A percentile compares a stretch with the other conserved stretches of the same genome.
phyloP scores from a whole-genome alignment of 305 asterid genomes.

The Fraxinus sp. region DNA sequence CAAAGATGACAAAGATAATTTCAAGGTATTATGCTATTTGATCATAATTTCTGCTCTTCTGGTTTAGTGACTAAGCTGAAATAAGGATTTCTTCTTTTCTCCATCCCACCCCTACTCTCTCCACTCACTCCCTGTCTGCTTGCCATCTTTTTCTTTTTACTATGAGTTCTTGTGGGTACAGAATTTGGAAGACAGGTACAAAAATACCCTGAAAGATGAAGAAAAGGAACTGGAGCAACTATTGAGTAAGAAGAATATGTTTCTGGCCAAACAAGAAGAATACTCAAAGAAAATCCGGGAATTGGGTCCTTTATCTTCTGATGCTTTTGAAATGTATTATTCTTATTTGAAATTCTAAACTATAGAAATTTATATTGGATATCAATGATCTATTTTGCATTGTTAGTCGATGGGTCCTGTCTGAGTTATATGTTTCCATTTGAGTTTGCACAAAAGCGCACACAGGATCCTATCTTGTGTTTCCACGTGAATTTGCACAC shows the following conservation, averaged over 20 bases:
- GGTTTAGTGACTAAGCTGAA: slow-evolving; percentile 16
- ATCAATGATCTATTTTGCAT: slow-evolving; percentile 18
- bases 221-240: slow-evolving; percentile 86
- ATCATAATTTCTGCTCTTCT: slow-evolving; percentile 23
- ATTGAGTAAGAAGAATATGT: slow-evolving; percentile 66
- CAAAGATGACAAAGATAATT: slow-evolving; percentile 67
- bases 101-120: neutral
- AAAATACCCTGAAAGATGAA: slow-evolving; percentile 81
- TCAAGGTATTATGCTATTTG: slow-evolving; percentile 53
- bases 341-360: slow-evolving; percentile 23
- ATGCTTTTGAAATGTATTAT: slow-evolving; percentile 92
- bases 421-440: slow-evolving; percentile 20
- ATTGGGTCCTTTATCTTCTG: slow-evolving; percentile 95
- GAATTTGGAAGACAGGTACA: slow-evolving; percentile 70
- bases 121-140: neutral
- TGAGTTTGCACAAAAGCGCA: neutral
- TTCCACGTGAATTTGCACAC: neutral
- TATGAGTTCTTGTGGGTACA: slow-evolving; percentile 35
- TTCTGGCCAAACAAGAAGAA: slow-evolving; percentile 88
- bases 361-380: slow-evolving; percentile 14
- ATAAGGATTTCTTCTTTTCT: neutral
- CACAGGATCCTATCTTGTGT: neutral
- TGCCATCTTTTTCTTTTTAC: neutral
- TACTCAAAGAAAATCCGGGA: slow-evolving; percentile 92
- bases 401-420: slow-evolving; percentile 16